Evolutionary conservation across 768 basidiomycete genomes (phyloP).

Genomic region (Lyophyllum decastes): DNA sequence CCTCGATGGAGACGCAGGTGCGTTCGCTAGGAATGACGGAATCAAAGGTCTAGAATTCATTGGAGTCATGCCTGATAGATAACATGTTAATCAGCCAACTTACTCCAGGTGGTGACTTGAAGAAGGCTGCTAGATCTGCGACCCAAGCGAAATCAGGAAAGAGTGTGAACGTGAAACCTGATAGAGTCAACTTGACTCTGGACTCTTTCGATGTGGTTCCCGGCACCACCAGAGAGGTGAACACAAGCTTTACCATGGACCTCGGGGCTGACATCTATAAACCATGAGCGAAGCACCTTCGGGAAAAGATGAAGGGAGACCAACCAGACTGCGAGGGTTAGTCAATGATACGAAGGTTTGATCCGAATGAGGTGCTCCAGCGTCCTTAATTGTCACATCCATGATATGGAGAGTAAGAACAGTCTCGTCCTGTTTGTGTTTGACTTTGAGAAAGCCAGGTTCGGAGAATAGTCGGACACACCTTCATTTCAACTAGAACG

Average conservation of each 20-base stretch:
- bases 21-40: constrained; percentile 89
- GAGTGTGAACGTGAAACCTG: constrained; percentile 63
- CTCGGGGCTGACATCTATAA: constrained; percentile 44
- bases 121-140: constrained; percentile 60
- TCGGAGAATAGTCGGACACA: constrained; percentile 23
- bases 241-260: constrained; percentile 62
- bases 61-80: neutral
- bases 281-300: constrained; percentile 1
- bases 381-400: constrained; percentile 60
- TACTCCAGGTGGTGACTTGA: constrained; percentile 88
- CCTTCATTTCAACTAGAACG: constrained; percentile 63
- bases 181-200: constrained; percentile 60
- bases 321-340: constrained; percentile 57
- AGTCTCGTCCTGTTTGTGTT: constrained; percentile 63
- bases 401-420: constrained; percentile 62
- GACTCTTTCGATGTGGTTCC: constrained; percentile 79
- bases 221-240: constrained; percentile 62
- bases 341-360: constrained; percentile 56
- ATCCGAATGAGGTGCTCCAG: constrained; percentile 31
- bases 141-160: constrained; percentile 66
- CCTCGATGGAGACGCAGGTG: constrained; percentile 66
- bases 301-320: constrained; percentile 21
- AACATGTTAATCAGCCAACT: constrained; percentile 25
- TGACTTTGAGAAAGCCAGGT: neutral
- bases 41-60: constrained; percentile 70